Evolutionary conservation across 371 early-diverging fungal genomes (phyloP).

Genomic region (Vittaforma corneae): DNA sequence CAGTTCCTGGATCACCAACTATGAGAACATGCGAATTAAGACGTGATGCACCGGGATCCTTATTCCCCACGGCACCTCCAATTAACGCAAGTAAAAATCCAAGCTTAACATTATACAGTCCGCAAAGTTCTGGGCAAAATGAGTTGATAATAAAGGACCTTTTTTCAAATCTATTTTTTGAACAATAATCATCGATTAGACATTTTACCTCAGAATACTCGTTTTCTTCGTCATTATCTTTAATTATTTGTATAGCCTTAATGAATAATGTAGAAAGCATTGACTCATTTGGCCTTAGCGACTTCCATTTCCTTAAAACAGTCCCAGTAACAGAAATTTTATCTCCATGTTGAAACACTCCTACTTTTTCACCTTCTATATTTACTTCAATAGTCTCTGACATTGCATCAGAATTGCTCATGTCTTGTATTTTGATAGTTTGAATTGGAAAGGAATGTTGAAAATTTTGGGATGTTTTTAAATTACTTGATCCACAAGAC

Average conservation of each 20-base stretch:
- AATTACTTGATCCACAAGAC: conserved; percentile 39
- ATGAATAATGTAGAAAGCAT: conserved; percentile 43
- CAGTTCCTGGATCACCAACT: conserved; percentile 56
- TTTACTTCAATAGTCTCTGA: conserved; percentile 47
- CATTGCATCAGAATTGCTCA: conserved; percentile 36
- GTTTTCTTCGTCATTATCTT: conserved; percentile 19
- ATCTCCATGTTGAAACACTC: conserved; percentile 51
- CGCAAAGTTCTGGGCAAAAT: conserved; percentile 45
- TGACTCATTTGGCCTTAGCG: conserved; percentile 30
- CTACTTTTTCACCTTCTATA: conserved; percentile 42
- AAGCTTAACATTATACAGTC: conserved; percentile 44
- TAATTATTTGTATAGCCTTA: conserved; percentile 30
- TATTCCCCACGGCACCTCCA: conserved; percentile 24
- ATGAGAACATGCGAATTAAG: conserved; percentile 52
- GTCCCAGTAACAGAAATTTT: conserved; percentile 45
- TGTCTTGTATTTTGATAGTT: conserved; percentile 49
- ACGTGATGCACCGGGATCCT: neutral
- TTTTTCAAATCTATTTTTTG: conserved; percentile 17
- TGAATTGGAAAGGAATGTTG: conserved; percentile 38
- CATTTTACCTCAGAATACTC: conserved; percentile 8
- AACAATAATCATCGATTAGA: neutral
- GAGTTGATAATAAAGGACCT: conserved; percentile 35
- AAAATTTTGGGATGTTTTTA: conserved; percentile 27
- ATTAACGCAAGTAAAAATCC: conserved; percentile 48
- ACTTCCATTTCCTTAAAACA: conserved; percentile 40